Base-by-base conservation (phyloP, 2,329 filamentous ascomycete species). In the Fusarium citri region DNA sequence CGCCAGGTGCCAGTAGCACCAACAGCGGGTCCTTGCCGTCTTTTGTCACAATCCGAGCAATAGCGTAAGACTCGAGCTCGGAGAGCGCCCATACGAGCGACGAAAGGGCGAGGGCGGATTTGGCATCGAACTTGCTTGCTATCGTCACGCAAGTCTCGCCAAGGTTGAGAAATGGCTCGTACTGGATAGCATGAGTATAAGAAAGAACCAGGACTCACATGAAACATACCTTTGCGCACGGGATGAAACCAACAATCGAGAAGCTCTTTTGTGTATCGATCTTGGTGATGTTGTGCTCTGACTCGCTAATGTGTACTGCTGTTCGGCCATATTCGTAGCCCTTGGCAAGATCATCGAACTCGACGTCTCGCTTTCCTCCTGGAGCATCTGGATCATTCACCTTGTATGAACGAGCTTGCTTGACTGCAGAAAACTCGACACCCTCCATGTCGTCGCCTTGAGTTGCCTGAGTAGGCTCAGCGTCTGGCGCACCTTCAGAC, bases 311-410 rank as follows among this genome's bases (percentile, higher is more conserved):
- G 71, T 92, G 91, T 2, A 99, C 95, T 4, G 93, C 94, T 1
- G 95, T 98, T 59, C 94, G 88, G 47, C 96, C 96, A 77, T 99
- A 99, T 76, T 94, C 91, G 76, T 95, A 99, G 0, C 96, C 96
- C 78, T 94, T 97, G n/a, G 93, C 93, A 40, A 99, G 85, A 18
- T 93, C 88, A 16, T 97, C 94, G 61, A 89, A 89, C 28, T 92
- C 89, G 26, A 99, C 90, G 55, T 97, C 93, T 56, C 86, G 87
- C 80, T 95, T 97, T 15, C 92, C 92, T 18, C 93, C 94, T 0
- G 91, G 89, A 1, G 89, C 90, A 41, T 87, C 83, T 8, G 91
- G 87, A 66, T 98, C 93, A 40, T 91, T 88, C 63, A 98, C 87
- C 74, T 91, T 91, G 80, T 98, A 99, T 2, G 89, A 89, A 43